These are phyloP conservation scores for Apiospora kogelbergensis DNA, from an alignment of 2,329 filamentous ascomycete species.

Conservation along the genomic window DNA sequence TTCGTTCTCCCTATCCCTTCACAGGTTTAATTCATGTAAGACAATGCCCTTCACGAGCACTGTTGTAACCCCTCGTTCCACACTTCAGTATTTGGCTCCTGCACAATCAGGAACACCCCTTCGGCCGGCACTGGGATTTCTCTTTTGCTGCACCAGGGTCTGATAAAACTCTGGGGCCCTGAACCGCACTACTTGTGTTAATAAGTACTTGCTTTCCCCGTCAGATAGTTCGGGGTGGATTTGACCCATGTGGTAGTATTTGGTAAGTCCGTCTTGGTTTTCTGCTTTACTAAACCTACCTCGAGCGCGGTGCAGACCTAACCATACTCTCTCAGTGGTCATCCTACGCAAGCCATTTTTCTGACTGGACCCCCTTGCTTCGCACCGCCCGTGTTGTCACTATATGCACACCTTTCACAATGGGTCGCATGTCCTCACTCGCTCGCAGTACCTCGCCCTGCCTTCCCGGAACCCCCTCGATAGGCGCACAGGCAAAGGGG, in stretches of 20 bases:
- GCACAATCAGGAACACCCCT: not conserved
- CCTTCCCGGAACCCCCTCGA: conserved; percentile 17
- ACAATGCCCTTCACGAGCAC: not conserved
- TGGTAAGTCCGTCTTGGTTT: not conserved
- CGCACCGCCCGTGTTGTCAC: not conserved
- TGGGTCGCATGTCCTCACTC: conserved; percentile 11
- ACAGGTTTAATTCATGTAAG: not conserved
- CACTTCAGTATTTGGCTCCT: not conserved
- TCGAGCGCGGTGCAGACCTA: not conserved
- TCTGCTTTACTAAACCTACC: not conserved
- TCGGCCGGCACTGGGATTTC: not conserved
- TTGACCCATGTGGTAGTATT: not conserved
- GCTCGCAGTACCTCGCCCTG: conserved; percentile 17
- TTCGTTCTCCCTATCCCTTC: not conserved
- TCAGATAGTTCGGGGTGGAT: not conserved
- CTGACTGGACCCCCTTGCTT: not conserved
- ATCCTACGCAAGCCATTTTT: not conserved
- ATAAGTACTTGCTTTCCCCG: not conserved
- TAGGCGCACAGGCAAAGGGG: conserved; percentile 12
- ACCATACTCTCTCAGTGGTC: not conserved
- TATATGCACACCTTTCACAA: not conserved
- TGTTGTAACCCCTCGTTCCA: not conserved
- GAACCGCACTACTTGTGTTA: not conserved
- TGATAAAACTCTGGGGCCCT: not conserved
- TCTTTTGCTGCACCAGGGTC: not conserved